Conservation (phyloP, 1,139 yeast genomes). For the Chernovozyma aurita region DNA sequence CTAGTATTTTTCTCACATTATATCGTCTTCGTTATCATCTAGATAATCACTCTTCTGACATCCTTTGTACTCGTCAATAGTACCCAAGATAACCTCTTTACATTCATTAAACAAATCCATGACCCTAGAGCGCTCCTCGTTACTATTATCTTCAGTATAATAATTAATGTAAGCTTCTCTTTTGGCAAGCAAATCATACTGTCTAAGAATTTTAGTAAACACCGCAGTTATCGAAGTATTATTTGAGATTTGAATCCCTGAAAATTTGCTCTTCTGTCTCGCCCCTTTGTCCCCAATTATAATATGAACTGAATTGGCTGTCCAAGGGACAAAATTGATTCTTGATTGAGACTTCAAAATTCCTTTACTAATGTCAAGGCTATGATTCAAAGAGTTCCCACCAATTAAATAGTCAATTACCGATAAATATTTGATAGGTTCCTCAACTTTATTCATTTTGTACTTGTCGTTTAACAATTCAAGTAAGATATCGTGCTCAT, state of each 20-base stretch:
- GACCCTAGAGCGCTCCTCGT: conserved; percentile 39
- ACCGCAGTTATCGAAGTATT: conserved; percentile 67
- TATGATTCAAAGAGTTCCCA: conserved; percentile 42
- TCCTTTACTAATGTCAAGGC: conserved; percentile 69
- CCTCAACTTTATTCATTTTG: conserved; percentile 61
- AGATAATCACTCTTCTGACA: conserved; percentile 55
- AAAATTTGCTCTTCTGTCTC: conserved; percentile 34
- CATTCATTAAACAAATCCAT: conserved; percentile 78
- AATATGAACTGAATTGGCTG: conserved; percentile 74
- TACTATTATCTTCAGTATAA: conserved; percentile 54
- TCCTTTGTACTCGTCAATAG: conserved; percentile 68
- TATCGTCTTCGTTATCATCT: conserved; percentile 34
- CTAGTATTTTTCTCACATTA: conserved; percentile 6
- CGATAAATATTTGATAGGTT: conserved; percentile 50
- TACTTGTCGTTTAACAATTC: conserved; percentile 78
- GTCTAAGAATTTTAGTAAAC: conserved; percentile 62
- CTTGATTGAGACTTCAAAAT: conserved; percentile 73
- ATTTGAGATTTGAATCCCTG: conserved; percentile 78
- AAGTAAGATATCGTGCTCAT: conserved; percentile 80
- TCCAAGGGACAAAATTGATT: conserved; percentile 81
- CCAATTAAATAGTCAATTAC: conserved; percentile 78
- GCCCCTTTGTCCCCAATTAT: conserved; percentile 26
- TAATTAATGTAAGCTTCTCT: conserved; percentile 84
- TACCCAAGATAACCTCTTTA: conserved; percentile 62
- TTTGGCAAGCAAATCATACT: conserved; percentile 75